phyloP scores from a whole-genome alignment of 305 asterid species.

The Euphrasia arctica region DNA sequence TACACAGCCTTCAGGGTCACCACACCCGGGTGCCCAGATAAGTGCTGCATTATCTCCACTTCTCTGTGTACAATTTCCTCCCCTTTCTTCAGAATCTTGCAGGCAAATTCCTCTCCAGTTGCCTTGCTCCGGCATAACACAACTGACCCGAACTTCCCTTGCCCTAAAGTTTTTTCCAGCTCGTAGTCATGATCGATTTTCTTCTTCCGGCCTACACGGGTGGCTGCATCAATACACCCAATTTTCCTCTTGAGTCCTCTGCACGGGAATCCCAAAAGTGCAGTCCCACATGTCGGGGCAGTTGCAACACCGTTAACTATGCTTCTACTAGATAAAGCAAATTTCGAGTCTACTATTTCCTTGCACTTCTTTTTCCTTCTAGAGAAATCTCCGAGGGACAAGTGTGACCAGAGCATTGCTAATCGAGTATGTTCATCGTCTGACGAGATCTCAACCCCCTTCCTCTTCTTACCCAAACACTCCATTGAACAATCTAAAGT shows the following conservation, averaged over 20 bases:
- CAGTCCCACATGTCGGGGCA: conserved; percentile 69
- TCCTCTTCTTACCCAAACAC: conserved; percentile 75
- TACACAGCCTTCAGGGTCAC: conserved; percentile 79
- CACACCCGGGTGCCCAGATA: conserved; percentile 81
- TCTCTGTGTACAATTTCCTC: conserved; percentile 90
- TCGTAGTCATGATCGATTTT: conserved; percentile 73
- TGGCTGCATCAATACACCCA: conserved; percentile 76
- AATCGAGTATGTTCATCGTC: conserved; percentile 35
- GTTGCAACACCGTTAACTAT: conserved; percentile 64
- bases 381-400: conserved; percentile 69
- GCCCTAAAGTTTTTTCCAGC: conserved; percentile 53
- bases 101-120: conserved; percentile 73
- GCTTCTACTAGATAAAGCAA: conserved; percentile 39
- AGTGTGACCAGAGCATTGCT: conserved; percentile 52
- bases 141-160: conserved; percentile 82
- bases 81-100: conserved; percentile 72
- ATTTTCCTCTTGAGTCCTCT: conserved; percentile 89
- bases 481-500: conserved; percentile 45
- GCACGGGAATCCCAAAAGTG: conserved; percentile 42
- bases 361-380: conserved; percentile 78
- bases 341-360: conserved; percentile 45
- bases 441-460: conserved; percentile 55
- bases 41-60: conserved; percentile 95
- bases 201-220: conserved; percentile 77
- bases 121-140: conserved; percentile 56